Evolutionary conservation across 768 basidiomycete species (phyloP), one percentile per base, ranked within the genome.

Genomic region (Kondoa subrosea): DNA sequence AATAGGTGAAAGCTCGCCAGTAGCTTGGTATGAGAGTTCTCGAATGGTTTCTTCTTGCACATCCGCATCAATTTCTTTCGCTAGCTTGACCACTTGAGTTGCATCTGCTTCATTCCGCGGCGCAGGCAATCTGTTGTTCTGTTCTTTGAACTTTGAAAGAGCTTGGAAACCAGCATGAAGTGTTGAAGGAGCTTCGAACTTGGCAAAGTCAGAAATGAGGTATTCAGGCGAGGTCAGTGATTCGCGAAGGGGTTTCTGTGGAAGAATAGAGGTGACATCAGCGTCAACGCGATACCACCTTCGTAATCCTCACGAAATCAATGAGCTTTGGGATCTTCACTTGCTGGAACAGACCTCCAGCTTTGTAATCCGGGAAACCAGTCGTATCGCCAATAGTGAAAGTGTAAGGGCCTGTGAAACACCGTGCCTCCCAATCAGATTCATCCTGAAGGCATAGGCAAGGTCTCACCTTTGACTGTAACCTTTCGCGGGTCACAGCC

Each of bases 301-400:
- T 12, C 0, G 1, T 4, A 14, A 21, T 17, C 82, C 91, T 75
- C 73, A 96, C 93, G 74, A 96, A 99, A 76, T 91, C 84, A 62
- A 96, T 80, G 63, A 91, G 82, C 79, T 93, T 97, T 12, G 95
- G 95, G 91, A 96, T 93, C 80, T 97, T 99, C 71, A 97, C 91
- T 77, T 99, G 95, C 4, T 89, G 91, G 77, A 96, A 99, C 70
- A 92, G 87, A 40, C 95, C 95, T 29, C 93, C 95, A 31, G 83
- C 76, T 72, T 85, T 83, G 78, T 97, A 97, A 58, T 83, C 81
- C 30, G 85, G 81, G 14, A 95, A 76, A 34, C 81, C 81, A 32
- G 85, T 83, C 1, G 92, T 96, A 76, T 95, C 89, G 1, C 95
- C 93, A 67, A 99, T 93, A 32, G 87, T 81, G 78, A 99, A 99